A percentile compares a stretch with the other conserved stretches of the same genome.
Evolutionary conservation across 306 rosid genomes (phyloP).

Genomic region (Lathyrus tuberosus): DNA sequence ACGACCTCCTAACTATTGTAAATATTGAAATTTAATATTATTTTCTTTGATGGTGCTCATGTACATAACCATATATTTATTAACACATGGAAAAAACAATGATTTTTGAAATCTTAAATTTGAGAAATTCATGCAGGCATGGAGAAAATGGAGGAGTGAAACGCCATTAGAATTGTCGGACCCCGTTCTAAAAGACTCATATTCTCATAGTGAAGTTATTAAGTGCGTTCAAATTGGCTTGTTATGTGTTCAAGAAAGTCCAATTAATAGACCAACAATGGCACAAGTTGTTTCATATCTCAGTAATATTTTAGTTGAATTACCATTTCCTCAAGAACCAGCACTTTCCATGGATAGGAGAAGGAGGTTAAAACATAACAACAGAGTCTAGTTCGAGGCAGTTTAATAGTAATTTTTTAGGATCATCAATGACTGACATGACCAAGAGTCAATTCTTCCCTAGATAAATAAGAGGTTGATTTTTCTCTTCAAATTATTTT

Average conservation of each 20-base stretch:
- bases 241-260: conserved; percentile 36
- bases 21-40: neutral
- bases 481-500: conserved; percentile 3
- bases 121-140: conserved; percentile 42
- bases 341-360: conserved; percentile 22
- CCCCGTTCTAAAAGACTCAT: conserved; percentile 38
- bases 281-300: conserved; percentile 31
- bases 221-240: conserved; percentile 40
- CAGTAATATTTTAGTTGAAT: conserved; percentile 5
- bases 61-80: neutral
- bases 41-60: neutral
- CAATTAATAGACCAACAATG: conserved; percentile 42
- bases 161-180: conserved; percentile 44
- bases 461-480: conserved; percentile 10
- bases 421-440: conserved; percentile 37
- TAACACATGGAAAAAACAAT: neutral
- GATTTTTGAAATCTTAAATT: neutral
- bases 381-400: conserved; percentile 11
- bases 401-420: conserved; percentile 3
- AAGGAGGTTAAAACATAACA: neutral
- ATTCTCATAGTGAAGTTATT: conserved; percentile 41
- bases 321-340: conserved; percentile 40
- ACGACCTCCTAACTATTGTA: conserved; percentile 36
- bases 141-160: conserved; percentile 52
- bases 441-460: conserved; percentile 31